Evolutionary conservation across 257 asterid species (phyloP), one percentile per base, ranked within the genome.

Genomic region (Misopates orontium): DNA sequence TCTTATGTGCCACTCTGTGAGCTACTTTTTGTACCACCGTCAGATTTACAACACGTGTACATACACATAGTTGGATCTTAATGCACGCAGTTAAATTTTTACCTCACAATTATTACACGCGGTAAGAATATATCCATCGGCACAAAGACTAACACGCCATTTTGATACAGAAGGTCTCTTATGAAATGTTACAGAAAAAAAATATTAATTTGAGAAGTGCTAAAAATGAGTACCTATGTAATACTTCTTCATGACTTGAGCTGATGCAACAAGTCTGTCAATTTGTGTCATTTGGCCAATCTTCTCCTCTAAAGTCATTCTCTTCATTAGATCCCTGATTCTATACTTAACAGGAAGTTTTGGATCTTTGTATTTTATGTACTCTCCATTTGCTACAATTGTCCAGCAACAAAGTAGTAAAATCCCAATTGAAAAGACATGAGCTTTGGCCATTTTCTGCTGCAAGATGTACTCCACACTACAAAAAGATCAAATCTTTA

Each of bases 241-340:
- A 62, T 82, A 82, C 68, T 84, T 82, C 20, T 51, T 78, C 69
- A 83, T 56, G 56, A 83, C 78, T 36, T 75, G 41, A 0, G 73
- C 53, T 14, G 89, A 73, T 15, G 83, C 83, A 1, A 78, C 86
- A 4, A 31, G 5, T 10, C 82, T 66, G 45, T 83, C 89, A 51
- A 83, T 83, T 55, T 83, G 89, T 49, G 84, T 76, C 89, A 83
- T 83, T 69, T 83, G 89, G 62, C 89, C 89, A 5, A 83, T 62
- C 58, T 83, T 83, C 66, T 83, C 86, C 39, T 62, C 78, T 39
- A 83, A 59, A 22, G 79, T 83, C 89, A 83, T 83, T 53, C 80
- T 76, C 51, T 53, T 70, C 73, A 83, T 48, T 14, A 83, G 58
- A 42, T 83, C 86, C 57, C 74, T 80, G 42, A 80, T 71, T 71